Conservation (phyloP, 2,329 filamentous ascomycete genomes). For the Fusarium graminum region DNA sequence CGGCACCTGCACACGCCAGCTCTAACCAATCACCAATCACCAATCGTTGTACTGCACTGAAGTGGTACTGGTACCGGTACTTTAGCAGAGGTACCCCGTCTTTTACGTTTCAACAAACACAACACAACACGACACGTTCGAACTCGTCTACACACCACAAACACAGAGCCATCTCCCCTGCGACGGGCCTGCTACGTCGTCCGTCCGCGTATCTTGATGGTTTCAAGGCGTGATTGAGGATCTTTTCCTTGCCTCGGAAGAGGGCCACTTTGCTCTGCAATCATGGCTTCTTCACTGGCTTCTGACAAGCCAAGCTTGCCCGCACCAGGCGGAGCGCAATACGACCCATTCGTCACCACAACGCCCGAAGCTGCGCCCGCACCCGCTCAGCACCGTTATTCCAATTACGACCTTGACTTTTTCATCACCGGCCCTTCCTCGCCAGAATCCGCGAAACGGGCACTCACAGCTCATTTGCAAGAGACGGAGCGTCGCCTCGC, state of each 20-base stretch:
- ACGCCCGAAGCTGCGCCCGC: slow-evolving; percentile 56
- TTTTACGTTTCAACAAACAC: slow-evolving; percentile 36
- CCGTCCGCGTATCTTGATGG: slow-evolving; percentile 48
- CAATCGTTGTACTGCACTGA: slow-evolving; percentile 4
- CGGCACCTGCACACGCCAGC: slow-evolving; percentile 40
- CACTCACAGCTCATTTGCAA: slow-evolving; percentile 88
- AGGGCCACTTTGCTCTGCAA: slow-evolving; percentile 47
- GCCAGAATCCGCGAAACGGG: slow-evolving; percentile 87
- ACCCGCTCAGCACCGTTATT: slow-evolving; percentile 75
- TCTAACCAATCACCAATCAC: slow-evolving; percentile 40
- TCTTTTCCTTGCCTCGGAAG: slow-evolving; percentile 37
- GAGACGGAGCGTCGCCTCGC: slow-evolving; percentile 93
- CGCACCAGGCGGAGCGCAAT: slow-evolving; percentile 53
- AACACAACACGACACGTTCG: slow-evolving; percentile 43
- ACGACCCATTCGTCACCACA: slow-evolving; percentile 71
- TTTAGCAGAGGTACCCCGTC: slow-evolving; percentile 36
- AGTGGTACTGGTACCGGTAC: slow-evolving; percentile 31
- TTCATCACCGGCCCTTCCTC: slow-evolving; percentile 81
- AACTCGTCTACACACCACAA: slow-evolving; percentile 26
- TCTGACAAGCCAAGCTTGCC: slow-evolving; percentile 59
- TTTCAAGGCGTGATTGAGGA: slow-evolving; percentile 48
- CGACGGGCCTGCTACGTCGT: slow-evolving; percentile 49
- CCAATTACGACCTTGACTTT: slow-evolving; percentile 83
- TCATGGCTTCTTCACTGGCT: slow-evolving; percentile 61
- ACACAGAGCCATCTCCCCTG: slow-evolving; percentile 34